These are phyloP conservation scores for Raddia distichophylla DNA, from an alignment of 176 grass and related monocot genomes.

Conservation along the genomic window DNA sequence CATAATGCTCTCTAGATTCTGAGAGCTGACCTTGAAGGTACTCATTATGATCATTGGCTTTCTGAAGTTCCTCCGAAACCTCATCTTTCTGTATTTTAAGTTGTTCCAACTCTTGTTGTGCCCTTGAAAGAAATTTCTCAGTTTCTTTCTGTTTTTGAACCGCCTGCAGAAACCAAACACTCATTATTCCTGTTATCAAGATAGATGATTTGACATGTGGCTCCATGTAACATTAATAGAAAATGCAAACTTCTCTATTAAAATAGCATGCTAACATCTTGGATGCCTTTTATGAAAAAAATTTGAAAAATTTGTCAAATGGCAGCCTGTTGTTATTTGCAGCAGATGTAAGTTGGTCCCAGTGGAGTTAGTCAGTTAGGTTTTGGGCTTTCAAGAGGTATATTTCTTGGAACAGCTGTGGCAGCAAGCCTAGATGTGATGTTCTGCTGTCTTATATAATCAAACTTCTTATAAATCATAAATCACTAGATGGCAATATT, in stretches of 20 bases:
- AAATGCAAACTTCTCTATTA: too few relatives aligned
- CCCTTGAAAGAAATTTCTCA: conserved; percentile 34
- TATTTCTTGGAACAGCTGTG: not conserved
- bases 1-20: too few relatives aligned
- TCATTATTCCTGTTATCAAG: too few relatives aligned
- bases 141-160: conserved; percentile 5
- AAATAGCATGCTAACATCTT: not conserved
- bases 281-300: not conserved
- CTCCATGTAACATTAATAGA: too few relatives aligned
- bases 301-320: not conserved
- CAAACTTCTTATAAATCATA: not conserved
- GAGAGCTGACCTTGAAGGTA: not conserved
- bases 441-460: not conserved
- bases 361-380: not conserved
- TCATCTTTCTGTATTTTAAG: not conserved
- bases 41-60: conserved; percentile 21
- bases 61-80: conserved; percentile 15
- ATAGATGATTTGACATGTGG: not conserved
- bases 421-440: not conserved
- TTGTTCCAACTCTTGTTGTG: conserved; percentile 30
- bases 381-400: not conserved
- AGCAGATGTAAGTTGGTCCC: not conserved
- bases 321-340: not conserved
- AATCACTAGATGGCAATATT: not conserved
- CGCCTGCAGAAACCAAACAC: not conserved